phyloP scores from a whole-genome alignment of 139 green algal genomes.

The Closterium sp. region DNA sequence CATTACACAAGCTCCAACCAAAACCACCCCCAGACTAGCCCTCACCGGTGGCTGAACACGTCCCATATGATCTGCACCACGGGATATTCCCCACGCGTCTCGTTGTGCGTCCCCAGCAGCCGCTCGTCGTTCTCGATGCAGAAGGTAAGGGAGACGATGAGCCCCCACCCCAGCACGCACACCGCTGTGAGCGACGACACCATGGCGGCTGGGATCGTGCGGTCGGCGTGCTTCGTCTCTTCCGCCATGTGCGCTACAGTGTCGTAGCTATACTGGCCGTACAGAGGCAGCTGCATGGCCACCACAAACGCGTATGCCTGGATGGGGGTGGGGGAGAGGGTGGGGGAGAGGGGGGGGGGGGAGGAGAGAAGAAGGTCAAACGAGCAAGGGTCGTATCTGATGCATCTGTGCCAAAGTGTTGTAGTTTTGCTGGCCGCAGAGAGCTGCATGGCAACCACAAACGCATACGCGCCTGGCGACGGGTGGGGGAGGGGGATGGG shows the following conservation, averaged over 20 bases:
- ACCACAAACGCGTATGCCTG: slow-evolving; percentile 24
- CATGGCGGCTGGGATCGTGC: slow-evolving; percentile 13
- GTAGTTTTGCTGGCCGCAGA: no score
- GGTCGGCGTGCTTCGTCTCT: slow-evolving; percentile 24
- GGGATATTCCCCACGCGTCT: slow-evolving; percentile 7
- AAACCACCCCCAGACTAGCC: no score
- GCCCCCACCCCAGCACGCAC: slow-evolving; percentile 13
- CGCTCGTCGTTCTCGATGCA: slow-evolving; percentile 7
- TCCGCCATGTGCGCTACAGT: slow-evolving; percentile 19
- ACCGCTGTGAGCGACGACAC: neutral
- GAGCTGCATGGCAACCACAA: no score
- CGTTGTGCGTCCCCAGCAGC: neutral
- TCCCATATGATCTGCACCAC: slow-evolving; percentile 35
- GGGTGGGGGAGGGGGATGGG: no score
- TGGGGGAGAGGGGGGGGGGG: neutral
- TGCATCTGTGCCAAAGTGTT: no score
- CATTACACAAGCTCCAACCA: no score
- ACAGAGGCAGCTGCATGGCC: slow-evolving; percentile 12
- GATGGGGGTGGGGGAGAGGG: neutral
- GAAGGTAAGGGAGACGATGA: slow-evolving; percentile 28
- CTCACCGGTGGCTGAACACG: neutral
- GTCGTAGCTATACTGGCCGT: slow-evolving; percentile 25
- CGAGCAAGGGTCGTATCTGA: no score
- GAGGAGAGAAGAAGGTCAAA: neutral
- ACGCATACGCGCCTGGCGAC: no score